Conservation (phyloP, 108 stramenopile genomes). For the Craspedostauros australis region DNA sequence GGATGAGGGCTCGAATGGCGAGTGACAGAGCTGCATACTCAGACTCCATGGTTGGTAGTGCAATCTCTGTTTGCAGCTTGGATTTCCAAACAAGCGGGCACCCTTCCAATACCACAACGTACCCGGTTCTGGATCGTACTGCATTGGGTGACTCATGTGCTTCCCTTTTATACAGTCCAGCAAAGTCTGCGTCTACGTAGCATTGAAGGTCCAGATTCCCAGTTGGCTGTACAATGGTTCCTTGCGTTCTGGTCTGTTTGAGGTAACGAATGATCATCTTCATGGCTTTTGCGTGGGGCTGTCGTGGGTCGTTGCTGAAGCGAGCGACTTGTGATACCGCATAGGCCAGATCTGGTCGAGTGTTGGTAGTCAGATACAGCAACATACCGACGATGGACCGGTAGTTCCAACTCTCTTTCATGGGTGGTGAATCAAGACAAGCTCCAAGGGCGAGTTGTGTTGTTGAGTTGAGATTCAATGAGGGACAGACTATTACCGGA, state of each 20-base stretch:
- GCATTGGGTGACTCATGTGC: conserved; percentile 10
- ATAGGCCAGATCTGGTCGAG: too few relatives aligned
- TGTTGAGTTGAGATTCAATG: too few relatives aligned
- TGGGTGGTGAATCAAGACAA: too few relatives aligned
- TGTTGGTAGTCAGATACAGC: too few relatives aligned
- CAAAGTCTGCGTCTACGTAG: conserved; percentile 9
- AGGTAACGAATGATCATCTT: conserved; percentile 15
- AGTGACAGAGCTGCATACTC: conserved; percentile 18
- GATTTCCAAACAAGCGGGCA: conserved; percentile 9
- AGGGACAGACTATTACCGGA: too few relatives aligned
- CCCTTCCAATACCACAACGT: not conserved
- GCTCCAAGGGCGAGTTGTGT: too few relatives aligned
- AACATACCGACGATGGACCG: too few relatives aligned
- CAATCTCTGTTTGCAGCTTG: conserved; percentile 24
- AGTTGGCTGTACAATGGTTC: not conserved
- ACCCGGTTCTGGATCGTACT: conserved; percentile 14
- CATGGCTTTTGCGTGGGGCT: conserved; percentile 8
- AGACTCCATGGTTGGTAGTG: conserved; percentile 6
- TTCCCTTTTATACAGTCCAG: conserved; percentile 7
- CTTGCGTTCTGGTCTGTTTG: not conserved
- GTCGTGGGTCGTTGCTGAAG: too few relatives aligned
- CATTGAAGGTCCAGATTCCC: not conserved
- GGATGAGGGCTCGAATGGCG: conserved; percentile 12
- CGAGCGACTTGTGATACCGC: too few relatives aligned
- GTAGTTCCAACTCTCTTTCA: too few relatives aligned